Evolutionary conservation across 768 basidiomycete species (phyloP).

Genomic region (Macrocybe gigantea): DNA sequence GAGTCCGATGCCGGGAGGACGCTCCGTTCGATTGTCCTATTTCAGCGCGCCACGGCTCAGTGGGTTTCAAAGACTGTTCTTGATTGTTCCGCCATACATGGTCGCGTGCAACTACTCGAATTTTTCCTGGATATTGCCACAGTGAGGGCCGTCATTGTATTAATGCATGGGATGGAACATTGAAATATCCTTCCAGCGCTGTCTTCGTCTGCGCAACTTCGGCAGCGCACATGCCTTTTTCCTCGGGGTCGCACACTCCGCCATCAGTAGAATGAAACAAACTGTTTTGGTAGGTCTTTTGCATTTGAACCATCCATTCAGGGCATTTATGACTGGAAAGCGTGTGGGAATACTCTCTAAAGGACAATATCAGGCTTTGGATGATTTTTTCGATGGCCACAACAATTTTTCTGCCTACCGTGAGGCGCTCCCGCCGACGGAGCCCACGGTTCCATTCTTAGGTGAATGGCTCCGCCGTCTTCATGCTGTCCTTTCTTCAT

Average conservation of each 20-base stretch:
- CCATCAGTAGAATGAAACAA: constrained; percentile 29
- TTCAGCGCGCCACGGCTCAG: constrained; percentile 29
- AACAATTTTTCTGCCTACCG: constrained; percentile 22
- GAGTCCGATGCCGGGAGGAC: constrained; percentile 22
- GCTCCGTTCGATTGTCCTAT: constrained; percentile 24
- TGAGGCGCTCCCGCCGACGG: constrained; percentile 14
- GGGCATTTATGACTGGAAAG: neutral
- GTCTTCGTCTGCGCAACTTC: constrained; percentile 40
- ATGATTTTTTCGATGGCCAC: constrained; percentile 21
- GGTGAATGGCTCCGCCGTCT: constrained; percentile 12
- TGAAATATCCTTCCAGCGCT: constrained; percentile 26
- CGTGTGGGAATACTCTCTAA: constrained; percentile 18
- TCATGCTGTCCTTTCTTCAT: neutral
- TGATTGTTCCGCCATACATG: constrained; percentile 6
- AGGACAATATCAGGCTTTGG: constrained; percentile 20
- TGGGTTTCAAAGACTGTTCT: constrained; percentile 34
- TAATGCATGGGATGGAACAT: too few species aligned
- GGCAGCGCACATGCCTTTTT: constrained; percentile 35
- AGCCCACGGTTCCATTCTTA: constrained; percentile 29
- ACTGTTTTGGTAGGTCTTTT: constrained; percentile 25
- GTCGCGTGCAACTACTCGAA: constrained; percentile 24
- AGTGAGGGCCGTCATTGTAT: constrained; percentile 20
- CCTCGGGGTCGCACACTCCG: constrained; percentile 32
- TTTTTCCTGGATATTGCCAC: constrained; percentile 42
- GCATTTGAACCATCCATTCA: neutral